Percentiles rank a stretch among this genome's conserved stretches.
Evolutionary conservation across 345 rosid genomes (phyloP).

Genomic region (Heritiera fomes): DNA sequence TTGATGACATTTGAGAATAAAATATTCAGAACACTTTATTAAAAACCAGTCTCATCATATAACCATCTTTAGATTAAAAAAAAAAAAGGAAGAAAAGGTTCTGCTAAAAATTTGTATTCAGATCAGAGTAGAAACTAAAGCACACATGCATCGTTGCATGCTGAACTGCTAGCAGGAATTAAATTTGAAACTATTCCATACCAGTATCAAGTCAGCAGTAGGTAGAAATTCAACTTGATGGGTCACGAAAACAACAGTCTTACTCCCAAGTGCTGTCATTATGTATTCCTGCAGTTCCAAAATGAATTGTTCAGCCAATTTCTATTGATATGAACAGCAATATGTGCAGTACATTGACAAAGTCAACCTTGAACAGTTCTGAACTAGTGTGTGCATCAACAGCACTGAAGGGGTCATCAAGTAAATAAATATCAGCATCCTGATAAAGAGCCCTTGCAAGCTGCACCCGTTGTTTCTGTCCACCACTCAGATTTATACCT

Average conservation of each 20-base stretch:
- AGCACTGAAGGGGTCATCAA: slow-evolving; percentile 99
- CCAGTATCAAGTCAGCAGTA: slow-evolving; percentile 91
- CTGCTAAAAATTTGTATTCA: background rate
- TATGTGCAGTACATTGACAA: slow-evolving; percentile 12
- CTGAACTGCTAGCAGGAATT: slow-evolving; percentile 16
- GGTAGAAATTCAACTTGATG: slow-evolving; percentile 99
- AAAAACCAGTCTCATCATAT: slow-evolving; percentile 4
- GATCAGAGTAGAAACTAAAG: slow-evolving; percentile 7
- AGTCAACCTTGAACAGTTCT: slow-evolving; percentile 84
- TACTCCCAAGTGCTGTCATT: slow-evolving; percentile 74
- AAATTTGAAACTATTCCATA: slow-evolving; percentile 39
- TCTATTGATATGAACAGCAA: slow-evolving; percentile 22
- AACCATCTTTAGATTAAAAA: background rate
- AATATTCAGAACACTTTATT: background rate
- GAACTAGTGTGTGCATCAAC: slow-evolving; percentile 99
- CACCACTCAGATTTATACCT: slow-evolving; percentile 98
- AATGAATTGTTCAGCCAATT: slow-evolving; percentile 29
- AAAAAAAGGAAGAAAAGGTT: background rate
- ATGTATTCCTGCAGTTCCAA: slow-evolving; percentile 83
- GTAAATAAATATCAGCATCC: slow-evolving; percentile 96
- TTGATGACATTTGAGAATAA: slow-evolving; percentile 9
- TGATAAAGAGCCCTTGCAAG: slow-evolving; percentile 99
- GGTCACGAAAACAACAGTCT: slow-evolving; percentile 93
- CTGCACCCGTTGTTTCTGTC: slow-evolving; percentile 98
- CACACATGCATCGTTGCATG: slow-evolving; percentile 3